A percentile compares a stretch with the other conserved stretches of the same genome.
Evolutionary conservation across 2,329 filamentous ascomycete genomes (phyloP).

Genomic region (Myotisia sp.): DNA sequence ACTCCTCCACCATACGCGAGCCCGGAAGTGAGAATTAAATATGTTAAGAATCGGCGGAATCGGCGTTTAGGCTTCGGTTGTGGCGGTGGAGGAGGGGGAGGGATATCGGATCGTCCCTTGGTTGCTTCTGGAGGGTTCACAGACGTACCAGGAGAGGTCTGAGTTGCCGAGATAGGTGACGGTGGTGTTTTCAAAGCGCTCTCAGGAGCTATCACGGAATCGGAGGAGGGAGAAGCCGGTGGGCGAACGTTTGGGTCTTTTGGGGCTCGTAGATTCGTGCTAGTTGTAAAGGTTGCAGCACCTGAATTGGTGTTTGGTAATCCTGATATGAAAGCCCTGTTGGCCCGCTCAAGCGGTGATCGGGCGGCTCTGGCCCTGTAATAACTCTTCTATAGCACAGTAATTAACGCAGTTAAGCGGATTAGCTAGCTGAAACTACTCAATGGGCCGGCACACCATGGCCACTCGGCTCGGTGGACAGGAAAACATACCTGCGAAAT

Average conservation of each 20-base stretch:
- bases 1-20: conserved; percentile 76
- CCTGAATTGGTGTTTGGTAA: conserved; percentile 15
- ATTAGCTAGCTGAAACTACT: background rate
- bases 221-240: conserved; percentile 31
- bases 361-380: conserved; percentile 24
- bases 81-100: conserved; percentile 28
- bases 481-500: too few species aligned
- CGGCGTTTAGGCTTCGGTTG: conserved; percentile 53
- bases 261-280: conserved; percentile 4
- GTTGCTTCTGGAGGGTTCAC: conserved; percentile 16
- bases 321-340: background rate
- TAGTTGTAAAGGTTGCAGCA: conserved; percentile 16
- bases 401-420: background rate
- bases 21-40: conserved; percentile 59
- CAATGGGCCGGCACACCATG: conserved; percentile 22
- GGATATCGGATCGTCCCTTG: conserved; percentile 20
- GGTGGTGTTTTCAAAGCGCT: conserved; percentile 35
- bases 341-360: conserved; percentile 1
- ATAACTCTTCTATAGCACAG: conserved; percentile 7
- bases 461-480: conserved; percentile 17
- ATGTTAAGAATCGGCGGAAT: conserved; percentile 63
- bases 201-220: conserved; percentile 36
- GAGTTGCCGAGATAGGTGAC: conserved; percentile 22
- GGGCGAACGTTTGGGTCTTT: conserved; percentile 11
- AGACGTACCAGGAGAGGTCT: conserved; percentile 25